phyloP scores from a whole-genome alignment of 2,329 filamentous ascomycete species.

The Colletotrichum shisoi region DNA sequence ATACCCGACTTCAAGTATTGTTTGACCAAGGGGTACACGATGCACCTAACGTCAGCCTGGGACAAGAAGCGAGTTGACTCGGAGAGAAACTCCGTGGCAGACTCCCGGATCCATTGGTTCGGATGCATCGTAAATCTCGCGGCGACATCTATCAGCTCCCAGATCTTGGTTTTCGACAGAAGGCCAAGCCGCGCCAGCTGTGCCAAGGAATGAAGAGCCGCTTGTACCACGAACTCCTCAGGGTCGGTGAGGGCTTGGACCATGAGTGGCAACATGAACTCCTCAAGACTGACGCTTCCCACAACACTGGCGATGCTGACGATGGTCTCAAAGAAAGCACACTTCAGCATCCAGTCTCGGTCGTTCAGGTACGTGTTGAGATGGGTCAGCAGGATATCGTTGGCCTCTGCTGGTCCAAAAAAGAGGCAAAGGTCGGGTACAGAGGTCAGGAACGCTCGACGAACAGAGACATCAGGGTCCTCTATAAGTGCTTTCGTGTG shows the following conservation, averaged over 20 bases:
- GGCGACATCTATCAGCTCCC: conserved; percentile 86
- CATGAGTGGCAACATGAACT: conserved; percentile 96
- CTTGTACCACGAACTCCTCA: conserved; percentile 93
- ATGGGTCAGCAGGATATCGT: conserved; percentile 95
- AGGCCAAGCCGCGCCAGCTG: conserved; percentile 88
- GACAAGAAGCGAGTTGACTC: conserved; percentile 79
- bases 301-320: conserved; percentile 92
- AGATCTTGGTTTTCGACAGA: conserved; percentile 82
- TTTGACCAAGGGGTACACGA: conserved; percentile 79
- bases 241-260: conserved; percentile 91
- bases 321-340: conserved; percentile 94
- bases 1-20: conserved; percentile 82
- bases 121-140: conserved; percentile 90
- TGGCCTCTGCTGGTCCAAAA: conserved; percentile 89
- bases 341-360: conserved; percentile 94
- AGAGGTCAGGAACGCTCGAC: conserved; percentile 88
- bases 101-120: conserved; percentile 93
- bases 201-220: conserved; percentile 85
- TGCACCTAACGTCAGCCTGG: conserved; percentile 81
- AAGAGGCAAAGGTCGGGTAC: conserved; percentile 94
- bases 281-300: conserved; percentile 86
- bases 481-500: conserved; percentile 92
- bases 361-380: conserved; percentile 98
- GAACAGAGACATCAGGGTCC: conserved; percentile 83
- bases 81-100: conserved; percentile 82